Base-by-base conservation (phyloP, 148 eudicot species). In the Bassia scoparia region DNA sequence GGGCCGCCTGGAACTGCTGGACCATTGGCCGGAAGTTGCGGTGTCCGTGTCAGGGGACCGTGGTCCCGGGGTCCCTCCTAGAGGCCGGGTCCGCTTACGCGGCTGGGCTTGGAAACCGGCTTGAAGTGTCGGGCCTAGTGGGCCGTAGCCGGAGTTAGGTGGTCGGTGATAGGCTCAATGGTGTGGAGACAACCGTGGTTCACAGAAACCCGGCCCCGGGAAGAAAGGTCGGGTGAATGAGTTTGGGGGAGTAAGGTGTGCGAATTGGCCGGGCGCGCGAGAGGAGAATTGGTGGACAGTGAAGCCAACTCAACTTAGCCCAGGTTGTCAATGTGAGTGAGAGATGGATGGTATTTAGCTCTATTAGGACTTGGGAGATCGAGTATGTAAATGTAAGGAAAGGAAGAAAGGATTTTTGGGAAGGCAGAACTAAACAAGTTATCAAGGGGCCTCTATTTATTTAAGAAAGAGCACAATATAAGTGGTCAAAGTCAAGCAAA, bases 1-100 rank as follows among this genome's bases (percentile, higher is more conserved):
- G 83, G 80, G 30, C 89, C 91, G 48, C 95, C 95, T 17, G 95
- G 88, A 84, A 89, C 54, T 84, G 87, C 61, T 89, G 95, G 62
- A 89, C 95, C 91, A 87, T 89, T 77, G 95, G 89, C 10, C 95
- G 84, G 74, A 89, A 89, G 78, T 89, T 89, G 88, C 30, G 31
- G 95, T 69, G 58, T 89, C 91, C 13, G 95, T 89, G 77, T 87
- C 67, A 89, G 87, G 15, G 86, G 75, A n/a, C n/a, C 14, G 91
- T 89, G 49, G 95, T 89, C n/a, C n/a, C 1, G 95, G 95, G 69
- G 87, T 84, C n/a, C 16, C 87, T 76, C 30, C 87, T 74, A 0
- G 95, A 87, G 12, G 88, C 91, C 91, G 81, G 13, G 89, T 58
- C 14, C 89, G 81, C 13, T 85, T 76, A 17, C 95, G 71, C 17